These are phyloP conservation scores for Magnaporthiopsis incrustans DNA, from an alignment of 2,329 filamentous ascomycete species.

Conservation along the genomic window DNA sequence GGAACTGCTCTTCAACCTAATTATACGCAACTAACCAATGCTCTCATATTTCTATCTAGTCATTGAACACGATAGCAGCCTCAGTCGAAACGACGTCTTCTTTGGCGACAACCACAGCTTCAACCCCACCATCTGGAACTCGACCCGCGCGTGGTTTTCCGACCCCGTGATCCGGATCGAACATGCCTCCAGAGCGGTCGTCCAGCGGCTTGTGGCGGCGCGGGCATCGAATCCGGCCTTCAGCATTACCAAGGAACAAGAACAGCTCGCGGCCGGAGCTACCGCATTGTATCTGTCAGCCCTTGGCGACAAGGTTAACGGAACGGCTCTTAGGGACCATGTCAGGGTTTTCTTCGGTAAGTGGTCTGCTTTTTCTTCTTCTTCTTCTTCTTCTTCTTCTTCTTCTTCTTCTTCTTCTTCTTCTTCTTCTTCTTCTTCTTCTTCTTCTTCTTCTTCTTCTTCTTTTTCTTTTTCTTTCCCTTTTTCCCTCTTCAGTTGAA, in stretches of 20 bases:
- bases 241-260: background rate
- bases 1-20: no score
- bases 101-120: slow-evolving; percentile 5
- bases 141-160: background rate
- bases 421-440: no score
- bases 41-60: background rate
- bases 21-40: no score
- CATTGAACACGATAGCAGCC: slow-evolving; percentile 4
- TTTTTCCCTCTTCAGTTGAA: background rate
- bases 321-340: background rate
- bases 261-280: background rate
- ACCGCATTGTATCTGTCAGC: background rate
- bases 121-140: slow-evolving; percentile 1
- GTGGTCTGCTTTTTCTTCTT: background rate
- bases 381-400: no score
- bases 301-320: background rate
- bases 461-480: no score
- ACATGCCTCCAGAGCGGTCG: background rate
- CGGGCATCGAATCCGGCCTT: background rate
- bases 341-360: slow-evolving; percentile 1
- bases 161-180: background rate
- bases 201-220: background rate
- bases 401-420: no score
- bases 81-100: slow-evolving; percentile 3
- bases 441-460: no score